Conservation (phyloP, 192 early-diverging fungal genomes). For the Coemansia sp. region DNA sequence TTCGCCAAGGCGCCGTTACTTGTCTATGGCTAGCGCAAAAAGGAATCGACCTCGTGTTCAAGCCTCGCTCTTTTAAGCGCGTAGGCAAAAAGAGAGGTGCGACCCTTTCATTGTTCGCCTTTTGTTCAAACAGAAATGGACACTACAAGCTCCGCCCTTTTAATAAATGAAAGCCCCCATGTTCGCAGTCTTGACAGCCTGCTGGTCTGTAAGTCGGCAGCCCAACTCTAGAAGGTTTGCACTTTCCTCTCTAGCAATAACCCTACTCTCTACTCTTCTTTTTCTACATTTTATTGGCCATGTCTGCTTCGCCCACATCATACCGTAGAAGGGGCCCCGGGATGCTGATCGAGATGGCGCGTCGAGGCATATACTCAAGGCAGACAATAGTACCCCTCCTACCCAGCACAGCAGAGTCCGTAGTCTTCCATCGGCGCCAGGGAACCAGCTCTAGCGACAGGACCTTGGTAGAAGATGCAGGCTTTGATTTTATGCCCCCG, state of each 20-base stretch:
- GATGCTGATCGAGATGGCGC: conserved; percentile 15
- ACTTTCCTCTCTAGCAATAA: background rate
- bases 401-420: background rate
- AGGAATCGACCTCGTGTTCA: conserved; percentile 1
- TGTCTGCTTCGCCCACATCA: background rate
- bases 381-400: conserved; percentile 12
- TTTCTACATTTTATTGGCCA: background rate
- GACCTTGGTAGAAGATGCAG: background rate
- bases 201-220: background rate
- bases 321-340: background rate
- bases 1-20: background rate
- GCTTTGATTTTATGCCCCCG: background rate
- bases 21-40: background rate
- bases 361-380: conserved; percentile 7
- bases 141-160: background rate
- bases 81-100: background rate
- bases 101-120: background rate
- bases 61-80: background rate
- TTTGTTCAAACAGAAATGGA: background rate
- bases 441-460: background rate
- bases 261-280: background rate
- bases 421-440: background rate
- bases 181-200: background rate
- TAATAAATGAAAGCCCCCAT: background rate
- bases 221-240: background rate